phyloP scores from a whole-genome alignment of 208 protist genomes.

The Acanthamoeba healyi region DNA sequence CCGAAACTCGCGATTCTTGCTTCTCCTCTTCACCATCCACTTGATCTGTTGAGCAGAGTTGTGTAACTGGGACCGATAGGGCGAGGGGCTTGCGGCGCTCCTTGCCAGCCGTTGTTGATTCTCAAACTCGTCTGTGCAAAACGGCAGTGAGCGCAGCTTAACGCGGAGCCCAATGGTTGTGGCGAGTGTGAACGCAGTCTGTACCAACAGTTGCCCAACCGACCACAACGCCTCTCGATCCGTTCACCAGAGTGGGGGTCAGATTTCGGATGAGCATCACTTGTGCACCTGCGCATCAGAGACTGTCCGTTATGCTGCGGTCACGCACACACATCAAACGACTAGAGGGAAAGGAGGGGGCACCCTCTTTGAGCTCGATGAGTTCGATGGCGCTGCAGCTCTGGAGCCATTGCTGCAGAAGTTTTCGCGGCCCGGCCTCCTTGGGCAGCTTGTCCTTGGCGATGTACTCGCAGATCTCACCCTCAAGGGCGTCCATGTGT shows the following conservation, averaged over 20 bases:
- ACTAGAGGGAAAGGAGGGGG: too few species aligned
- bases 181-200: too few species aligned
- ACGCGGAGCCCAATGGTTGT: too few species aligned
- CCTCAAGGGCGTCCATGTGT: neutral
- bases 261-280: slow-evolving; percentile 87
- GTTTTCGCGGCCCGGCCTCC: neutral
- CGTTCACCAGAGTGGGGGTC: slow-evolving; percentile 83
- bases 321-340: neutral
- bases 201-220: too few species aligned
- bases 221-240: slow-evolving; percentile 73
- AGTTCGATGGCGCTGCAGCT: neutral
- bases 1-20: too few species aligned
- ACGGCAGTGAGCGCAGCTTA: too few species aligned
- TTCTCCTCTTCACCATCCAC: too few species aligned
- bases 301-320: too few species aligned
- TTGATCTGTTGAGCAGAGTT: neutral
- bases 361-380: neutral
- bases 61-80: neutral
- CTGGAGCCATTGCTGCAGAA: neutral
- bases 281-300: slow-evolving; percentile 83
- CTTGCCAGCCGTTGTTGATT: too few species aligned
- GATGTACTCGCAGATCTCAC: neutral
- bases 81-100: slow-evolving; percentile 4
- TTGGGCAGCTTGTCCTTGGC: neutral
- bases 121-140: too few species aligned